phyloP scores from a whole-genome alignment of 768 basidiomycete genomes.

The Termitomyces sp. region DNA sequence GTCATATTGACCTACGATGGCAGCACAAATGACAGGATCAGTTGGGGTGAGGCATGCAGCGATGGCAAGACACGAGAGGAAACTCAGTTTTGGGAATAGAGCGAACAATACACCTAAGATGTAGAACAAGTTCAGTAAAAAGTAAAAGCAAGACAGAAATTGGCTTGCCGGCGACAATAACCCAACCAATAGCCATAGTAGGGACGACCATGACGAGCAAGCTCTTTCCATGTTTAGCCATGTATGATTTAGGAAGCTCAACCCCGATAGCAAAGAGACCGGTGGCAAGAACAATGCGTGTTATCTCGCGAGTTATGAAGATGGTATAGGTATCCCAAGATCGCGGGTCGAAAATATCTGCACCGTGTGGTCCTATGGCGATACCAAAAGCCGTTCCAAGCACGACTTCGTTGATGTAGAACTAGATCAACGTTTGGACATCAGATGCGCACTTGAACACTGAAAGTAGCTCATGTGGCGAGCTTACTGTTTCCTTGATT shows the following conservation, averaged over 20 bases:
- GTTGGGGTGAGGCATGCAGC: conserved; percentile 92
- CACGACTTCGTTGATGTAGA: conserved; percentile 93
- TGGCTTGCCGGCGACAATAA: conserved; percentile 62
- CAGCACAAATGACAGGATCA: conserved; percentile 90
- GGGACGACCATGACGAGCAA: conserved; percentile 73
- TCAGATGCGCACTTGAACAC: not conserved
- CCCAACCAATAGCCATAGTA: conserved; percentile 84
- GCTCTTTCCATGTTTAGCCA: conserved; percentile 75
- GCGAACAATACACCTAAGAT: conserved; percentile 57
- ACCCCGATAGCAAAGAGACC: conserved; percentile 95
- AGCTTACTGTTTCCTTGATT: conserved; percentile 72
- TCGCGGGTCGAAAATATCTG: conserved; percentile 72
- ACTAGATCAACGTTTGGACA: conserved; percentile 30
- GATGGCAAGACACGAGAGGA: conserved; percentile 77
- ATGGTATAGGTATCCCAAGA: conserved; percentile 50
- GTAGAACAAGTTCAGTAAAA: not conserved
- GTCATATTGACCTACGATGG: conserved; percentile 58
- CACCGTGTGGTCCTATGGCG: conserved; percentile 69
- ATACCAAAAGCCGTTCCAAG: conserved; percentile 76
- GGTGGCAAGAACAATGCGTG: conserved; percentile 67
- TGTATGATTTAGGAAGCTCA: conserved; percentile 84
- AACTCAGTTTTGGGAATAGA: conserved; percentile 70
- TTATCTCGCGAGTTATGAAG: conserved; percentile 59
- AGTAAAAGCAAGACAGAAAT: not conserved
- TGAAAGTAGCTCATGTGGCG: not conserved